Evolutionary conservation across 139 green algal genomes (phyloP).

Genomic region (Trebouxia sp.): DNA sequence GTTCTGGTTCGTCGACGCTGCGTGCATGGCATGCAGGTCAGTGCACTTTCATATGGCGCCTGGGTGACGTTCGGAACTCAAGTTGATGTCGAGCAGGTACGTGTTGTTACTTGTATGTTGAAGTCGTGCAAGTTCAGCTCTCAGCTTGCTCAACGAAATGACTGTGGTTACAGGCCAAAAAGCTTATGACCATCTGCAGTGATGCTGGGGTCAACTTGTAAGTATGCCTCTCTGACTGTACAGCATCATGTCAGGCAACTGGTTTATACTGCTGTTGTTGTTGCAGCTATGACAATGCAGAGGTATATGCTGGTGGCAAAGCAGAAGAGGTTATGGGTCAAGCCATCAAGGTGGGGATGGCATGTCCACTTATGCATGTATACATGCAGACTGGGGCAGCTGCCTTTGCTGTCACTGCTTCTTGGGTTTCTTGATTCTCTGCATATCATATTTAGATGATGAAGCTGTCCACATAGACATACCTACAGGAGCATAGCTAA

Average conservation of each 20-base stretch:
- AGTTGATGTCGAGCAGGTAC: constrained; percentile 46
- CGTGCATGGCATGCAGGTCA: constrained; percentile 50
- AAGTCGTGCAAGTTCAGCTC: no score
- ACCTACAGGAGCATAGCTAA: no score
- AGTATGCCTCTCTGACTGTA: neutral
- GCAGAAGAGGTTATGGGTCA: constrained; percentile 80
- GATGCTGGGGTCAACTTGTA: constrained; percentile 79
- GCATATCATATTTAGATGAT: neutral
- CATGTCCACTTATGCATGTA: no score
- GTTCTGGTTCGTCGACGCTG: neutral
- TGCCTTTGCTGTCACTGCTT: no score
- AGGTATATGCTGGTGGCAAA: constrained; percentile 79
- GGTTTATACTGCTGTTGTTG: neutral
- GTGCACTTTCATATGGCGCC: constrained; percentile 59
- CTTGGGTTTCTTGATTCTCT: no score
- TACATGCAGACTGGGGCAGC: no score
- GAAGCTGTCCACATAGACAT: neutral
- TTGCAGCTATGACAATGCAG: constrained; percentile 82
- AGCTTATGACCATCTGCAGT: constrained; percentile 54
- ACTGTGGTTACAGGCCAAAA: constrained; percentile 63
- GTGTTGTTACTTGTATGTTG: neutral
- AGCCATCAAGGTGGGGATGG: constrained; percentile 62
- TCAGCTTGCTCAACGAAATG: no score
- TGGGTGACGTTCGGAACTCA: constrained; percentile 75
- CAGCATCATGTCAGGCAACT: neutral